phyloP scores from a whole-genome alignment of 208 protist genomes.

The Crithidia acanthocephali region DNA sequence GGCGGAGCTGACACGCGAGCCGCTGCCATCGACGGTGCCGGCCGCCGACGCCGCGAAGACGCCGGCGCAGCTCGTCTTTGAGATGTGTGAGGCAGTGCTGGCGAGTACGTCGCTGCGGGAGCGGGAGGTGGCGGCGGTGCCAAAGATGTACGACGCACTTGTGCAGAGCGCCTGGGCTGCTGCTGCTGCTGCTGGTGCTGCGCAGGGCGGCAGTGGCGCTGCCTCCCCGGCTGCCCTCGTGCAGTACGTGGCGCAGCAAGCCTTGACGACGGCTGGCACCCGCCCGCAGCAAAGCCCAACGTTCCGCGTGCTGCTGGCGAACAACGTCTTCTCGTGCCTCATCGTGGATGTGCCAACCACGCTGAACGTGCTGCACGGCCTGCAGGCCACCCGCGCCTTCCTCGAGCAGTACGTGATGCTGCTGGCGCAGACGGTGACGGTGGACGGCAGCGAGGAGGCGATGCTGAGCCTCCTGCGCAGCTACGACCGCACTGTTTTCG shows the following conservation, averaged over 20 bases:
- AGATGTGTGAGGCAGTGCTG: slow-evolving; percentile 69
- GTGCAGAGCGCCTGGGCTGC: slow-evolving; percentile 72
- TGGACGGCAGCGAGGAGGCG: slow-evolving; percentile 19
- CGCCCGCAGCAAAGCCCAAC: slow-evolving; percentile 44
- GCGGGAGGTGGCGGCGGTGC: slow-evolving; percentile 65
- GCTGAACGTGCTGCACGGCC: slow-evolving; percentile 38
- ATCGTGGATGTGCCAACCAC: slow-evolving; percentile 47
- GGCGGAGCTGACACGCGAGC: slow-evolving; percentile 25
- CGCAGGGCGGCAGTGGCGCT: not conserved
- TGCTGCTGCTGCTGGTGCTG: not conserved
- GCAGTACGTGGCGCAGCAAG: slow-evolving; percentile 47
- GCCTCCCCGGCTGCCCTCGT: slow-evolving; percentile 30
- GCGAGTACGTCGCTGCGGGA: slow-evolving; percentile 39
- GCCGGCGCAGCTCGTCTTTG: slow-evolving; percentile 71
- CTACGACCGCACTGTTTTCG: slow-evolving; percentile 78
- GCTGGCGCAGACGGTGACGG: slow-evolving; percentile 13
- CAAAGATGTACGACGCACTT: slow-evolving; percentile 71
- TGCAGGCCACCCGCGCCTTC: slow-evolving; percentile 44
- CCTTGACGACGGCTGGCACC: slow-evolving; percentile 34
- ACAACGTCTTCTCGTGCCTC: slow-evolving; percentile 70
- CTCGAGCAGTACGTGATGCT: slow-evolving; percentile 61
- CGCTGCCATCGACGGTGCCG: slow-evolving; percentile 26
- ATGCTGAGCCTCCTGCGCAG: slow-evolving; percentile 49
- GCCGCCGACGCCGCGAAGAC: slow-evolving; percentile 40
- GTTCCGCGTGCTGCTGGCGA: slow-evolving; percentile 66